phyloP scores from a whole-genome alignment of 345 rosid genomes.

The Psidium guajava region DNA sequence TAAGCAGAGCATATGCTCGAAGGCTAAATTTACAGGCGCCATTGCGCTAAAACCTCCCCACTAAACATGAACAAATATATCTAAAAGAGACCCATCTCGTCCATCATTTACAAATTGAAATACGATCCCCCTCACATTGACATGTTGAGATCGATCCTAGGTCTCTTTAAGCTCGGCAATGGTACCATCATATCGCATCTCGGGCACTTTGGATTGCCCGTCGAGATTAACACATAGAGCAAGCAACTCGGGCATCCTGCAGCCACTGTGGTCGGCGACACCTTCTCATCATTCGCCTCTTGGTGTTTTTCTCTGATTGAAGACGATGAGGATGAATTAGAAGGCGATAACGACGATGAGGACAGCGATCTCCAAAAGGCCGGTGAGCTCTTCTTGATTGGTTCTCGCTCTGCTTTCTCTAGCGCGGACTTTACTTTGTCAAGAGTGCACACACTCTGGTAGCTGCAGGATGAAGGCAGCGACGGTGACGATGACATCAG shows the following conservation, averaged over 20 bases:
- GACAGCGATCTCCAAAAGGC: slow-evolving; percentile 22
- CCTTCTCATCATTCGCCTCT: slow-evolving; percentile 7
- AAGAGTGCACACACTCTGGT: slow-evolving; percentile 84
- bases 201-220: slow-evolving; percentile 59
- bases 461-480: slow-evolving; percentile 8
- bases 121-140: slow-evolving; percentile 13
- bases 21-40: background rate
- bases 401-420: slow-evolving; percentile 53
- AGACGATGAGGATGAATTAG: slow-evolving; percentile 30
- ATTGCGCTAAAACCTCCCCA: background rate
- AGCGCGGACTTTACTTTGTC: slow-evolving; percentile 80
- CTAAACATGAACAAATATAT: background rate
- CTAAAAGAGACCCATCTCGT: background rate
- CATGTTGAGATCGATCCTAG: slow-evolving; percentile 38
- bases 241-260: slow-evolving; percentile 79
- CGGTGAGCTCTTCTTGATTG: slow-evolving; percentile 20
- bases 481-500: slow-evolving; percentile 15
- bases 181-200: slow-evolving; percentile 27
- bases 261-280: slow-evolving; percentile 32
- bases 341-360: slow-evolving; percentile 18
- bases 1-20: background rate
- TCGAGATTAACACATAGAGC: slow-evolving; percentile 62
- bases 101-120: background rate
- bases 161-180: slow-evolving; percentile 24
- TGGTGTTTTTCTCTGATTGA: slow-evolving; percentile 16